Conservation (phyloP, 2,329 filamentous ascomycete genomes). For the Fusarium udum region DNA sequence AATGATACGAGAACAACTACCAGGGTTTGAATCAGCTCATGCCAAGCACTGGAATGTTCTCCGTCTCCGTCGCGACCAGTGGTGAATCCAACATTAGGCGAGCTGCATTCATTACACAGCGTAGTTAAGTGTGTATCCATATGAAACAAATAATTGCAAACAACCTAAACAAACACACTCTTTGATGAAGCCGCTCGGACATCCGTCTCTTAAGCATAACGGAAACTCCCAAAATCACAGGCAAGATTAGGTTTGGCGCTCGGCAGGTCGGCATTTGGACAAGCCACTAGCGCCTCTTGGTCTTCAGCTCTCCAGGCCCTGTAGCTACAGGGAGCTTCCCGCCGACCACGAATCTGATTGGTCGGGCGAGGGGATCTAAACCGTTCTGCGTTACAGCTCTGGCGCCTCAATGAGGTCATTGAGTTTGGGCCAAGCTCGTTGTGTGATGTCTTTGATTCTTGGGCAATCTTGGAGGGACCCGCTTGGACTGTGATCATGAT, state of each 20-base stretch:
- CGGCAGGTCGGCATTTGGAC: conserved; percentile 32
- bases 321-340: neutral
- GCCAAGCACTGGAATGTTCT: neutral
- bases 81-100: conserved; percentile 19
- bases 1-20: neutral
- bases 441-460: conserved; percentile 34
- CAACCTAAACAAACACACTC: neutral
- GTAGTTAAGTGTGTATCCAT: neutral
- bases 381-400: conserved; percentile 16
- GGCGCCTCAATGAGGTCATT: conserved; percentile 34
- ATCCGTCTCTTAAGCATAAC: neutral
- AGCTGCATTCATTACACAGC: conserved; percentile 18
- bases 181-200: neutral
- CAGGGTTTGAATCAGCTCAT: neutral
- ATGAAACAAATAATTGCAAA: neutral
- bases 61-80: neutral
- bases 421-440: conserved; percentile 15
- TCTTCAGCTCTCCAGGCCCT: conserved; percentile 28
- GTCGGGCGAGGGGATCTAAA: neutral
- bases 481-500: conserved; percentile 23
- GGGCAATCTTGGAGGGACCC: conserved; percentile 28
- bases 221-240: neutral
- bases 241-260: conserved; percentile 12
- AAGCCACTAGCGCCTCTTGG: conserved; percentile 34
- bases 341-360: neutral